Conservation (phyloP, 2,329 filamentous ascomycete species). For the Pseudogymnoascus sp. region DNA sequence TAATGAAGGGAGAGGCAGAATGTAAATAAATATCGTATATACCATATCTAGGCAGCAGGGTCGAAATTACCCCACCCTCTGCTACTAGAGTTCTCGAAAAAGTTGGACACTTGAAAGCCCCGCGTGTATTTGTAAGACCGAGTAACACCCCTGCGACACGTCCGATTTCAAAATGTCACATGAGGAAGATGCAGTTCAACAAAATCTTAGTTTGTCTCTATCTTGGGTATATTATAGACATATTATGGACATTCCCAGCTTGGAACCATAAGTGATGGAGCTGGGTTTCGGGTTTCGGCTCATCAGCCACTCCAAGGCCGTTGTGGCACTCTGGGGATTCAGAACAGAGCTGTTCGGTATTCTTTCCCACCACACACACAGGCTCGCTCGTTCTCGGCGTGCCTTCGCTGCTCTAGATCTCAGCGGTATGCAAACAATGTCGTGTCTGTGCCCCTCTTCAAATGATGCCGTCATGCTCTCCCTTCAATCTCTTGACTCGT, state of each 20-base stretch:
- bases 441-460: neutral
- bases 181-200: neutral
- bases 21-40: neutral
- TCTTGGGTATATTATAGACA: neutral
- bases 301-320: neutral
- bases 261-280: neutral
- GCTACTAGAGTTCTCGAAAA: neutral
- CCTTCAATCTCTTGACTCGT: constrained; percentile 78
- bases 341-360: neutral
- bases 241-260: neutral
- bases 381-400: neutral
- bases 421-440: neutral
- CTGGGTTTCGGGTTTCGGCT: neutral
- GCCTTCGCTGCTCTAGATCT: neutral
- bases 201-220: neutral
- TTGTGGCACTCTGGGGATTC: neutral
- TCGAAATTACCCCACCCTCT: neutral
- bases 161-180: neutral
- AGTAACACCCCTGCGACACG: neutral
- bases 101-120: neutral
- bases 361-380: too few relatives aligned
- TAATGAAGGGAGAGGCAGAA: neutral
- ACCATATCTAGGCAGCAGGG: neutral
- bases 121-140: neutral
- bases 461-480: constrained; percentile 73